Base-by-base conservation (phyloP, 2,329 filamentous ascomycete species). In the Bretziella fagacearum region DNA sequence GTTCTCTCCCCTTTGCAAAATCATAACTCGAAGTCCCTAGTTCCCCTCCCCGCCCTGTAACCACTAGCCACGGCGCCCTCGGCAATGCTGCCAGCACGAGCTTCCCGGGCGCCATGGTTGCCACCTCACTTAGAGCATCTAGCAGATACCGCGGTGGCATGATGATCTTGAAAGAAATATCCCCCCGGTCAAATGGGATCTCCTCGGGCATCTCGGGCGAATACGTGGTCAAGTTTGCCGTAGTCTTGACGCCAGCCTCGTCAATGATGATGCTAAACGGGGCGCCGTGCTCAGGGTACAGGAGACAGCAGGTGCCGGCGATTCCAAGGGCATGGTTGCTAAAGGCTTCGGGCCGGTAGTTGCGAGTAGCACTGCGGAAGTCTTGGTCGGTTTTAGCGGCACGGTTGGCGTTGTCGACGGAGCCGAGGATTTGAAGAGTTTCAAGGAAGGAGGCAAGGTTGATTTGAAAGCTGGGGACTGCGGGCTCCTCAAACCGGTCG, bases 351-450 rank as follows among this genome's bases (percentile, higher is more conserved):
- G 73, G 65, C 47, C 77, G 67, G 61, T 77, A 70, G 58, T 74
- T 75, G 44, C 73, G 69, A 32, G 77, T 61, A 54, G 76, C 77
- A 60, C 72, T 76, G 52, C 69, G 70, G 55, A 77, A 78, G 52
- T 79, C 75, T 50, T 70, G 64, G 10, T 79, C 75, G 5, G 70
- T 65, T 55, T 71, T 77, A 44, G 71, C 67, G 42, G 71, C 65
- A 52, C 73, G 71, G 33, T 66, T 68, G 4, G 74, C 66, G 11
- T 77, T 69, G 53, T 84, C 81, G 39, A 87, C 74, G n/a, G 87
- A 77, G 43, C 85, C 85, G 57, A 98, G 93, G 43, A 98, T 96
- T 57, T 95, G 89, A 6, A 98, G 71, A 0, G 89, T 93, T 64
- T 96, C 91, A 46, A 98, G 74, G 2, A 98, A 73, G 15, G 89